Conservation (phyloP, 1,284 basidiomycete species). For the Trichosporon inkin region DNA sequence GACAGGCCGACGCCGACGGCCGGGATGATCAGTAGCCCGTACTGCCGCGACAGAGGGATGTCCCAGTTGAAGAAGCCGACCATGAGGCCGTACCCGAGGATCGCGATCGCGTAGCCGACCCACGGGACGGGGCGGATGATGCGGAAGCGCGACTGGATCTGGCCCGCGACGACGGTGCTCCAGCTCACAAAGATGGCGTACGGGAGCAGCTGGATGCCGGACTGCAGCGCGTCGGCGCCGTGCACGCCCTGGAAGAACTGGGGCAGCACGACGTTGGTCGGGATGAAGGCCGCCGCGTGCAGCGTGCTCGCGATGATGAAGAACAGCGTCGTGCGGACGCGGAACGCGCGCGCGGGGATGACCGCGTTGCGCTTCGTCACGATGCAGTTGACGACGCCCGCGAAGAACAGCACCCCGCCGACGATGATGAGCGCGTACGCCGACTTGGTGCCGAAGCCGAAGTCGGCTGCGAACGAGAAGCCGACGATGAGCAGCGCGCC, state of each 20-base stretch:
- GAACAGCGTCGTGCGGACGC: conserved; percentile 43
- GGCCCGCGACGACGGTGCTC: conserved; percentile 33
- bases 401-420: conserved; percentile 60
- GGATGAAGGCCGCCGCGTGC: conserved; percentile 37
- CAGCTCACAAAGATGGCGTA: conserved; percentile 28
- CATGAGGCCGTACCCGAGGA: conserved; percentile 34
- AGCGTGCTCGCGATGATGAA: conserved; percentile 37
- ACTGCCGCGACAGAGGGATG: conserved; percentile 25
- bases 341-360: conserved; percentile 52
- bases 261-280: conserved; percentile 36
- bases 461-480: conserved; percentile 54
- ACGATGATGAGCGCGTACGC: conserved; percentile 71
- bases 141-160: conserved; percentile 32
- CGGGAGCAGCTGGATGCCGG: conserved; percentile 33
- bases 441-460: conserved; percentile 50
- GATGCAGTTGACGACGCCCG: conserved; percentile 62
- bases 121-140: conserved; percentile 43
- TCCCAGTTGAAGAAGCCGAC: conserved; percentile 28
- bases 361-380: conserved; percentile 72
- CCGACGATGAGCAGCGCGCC: conserved; percentile 74
- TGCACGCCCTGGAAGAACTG: conserved; percentile 45
- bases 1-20: conserved; percentile 33
- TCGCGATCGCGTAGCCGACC: conserved; percentile 36
- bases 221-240: conserved; percentile 26
- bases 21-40: conserved; percentile 29